These are phyloP conservation scores for Yarrowia osloensis DNA, from an alignment of 805 yeast species.

Conservation along the genomic window DNA sequence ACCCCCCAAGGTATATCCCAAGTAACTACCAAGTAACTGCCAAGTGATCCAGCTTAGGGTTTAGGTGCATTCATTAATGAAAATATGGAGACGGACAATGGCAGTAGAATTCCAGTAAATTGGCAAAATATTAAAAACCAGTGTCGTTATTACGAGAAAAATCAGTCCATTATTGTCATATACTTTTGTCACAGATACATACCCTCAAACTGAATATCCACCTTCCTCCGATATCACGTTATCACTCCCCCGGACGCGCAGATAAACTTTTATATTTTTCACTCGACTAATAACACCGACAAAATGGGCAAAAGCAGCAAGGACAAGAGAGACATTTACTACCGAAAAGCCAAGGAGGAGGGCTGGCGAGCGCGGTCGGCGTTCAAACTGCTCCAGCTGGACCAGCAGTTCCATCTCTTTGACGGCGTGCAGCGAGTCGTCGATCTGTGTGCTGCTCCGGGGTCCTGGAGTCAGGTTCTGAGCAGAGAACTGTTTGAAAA, in stretches of 20 bases:
- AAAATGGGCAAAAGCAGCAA: slow-evolving; percentile 91
- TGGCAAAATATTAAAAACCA: too few species aligned
- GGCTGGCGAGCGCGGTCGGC: slow-evolving; percentile 99
- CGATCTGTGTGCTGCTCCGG: slow-evolving; percentile 97
- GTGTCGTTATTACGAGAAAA: too few species aligned
- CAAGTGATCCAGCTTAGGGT: too few species aligned
- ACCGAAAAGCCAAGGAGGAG: slow-evolving; percentile 90
- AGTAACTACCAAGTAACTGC: too few species aligned
- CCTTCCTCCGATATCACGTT: background rate
- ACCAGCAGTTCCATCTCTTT: slow-evolving; percentile 85
- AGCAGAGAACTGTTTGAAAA: slow-evolving; percentile 52
- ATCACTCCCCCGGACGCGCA: background rate
- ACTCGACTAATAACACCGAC: background rate
- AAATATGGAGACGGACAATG: too few species aligned
- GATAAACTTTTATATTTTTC: slow-evolving; percentile 7
- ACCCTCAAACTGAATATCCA: too few species aligned
- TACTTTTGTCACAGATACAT: too few species aligned
- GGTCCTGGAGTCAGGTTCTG: slow-evolving; percentile 97
- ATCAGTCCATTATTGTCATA: too few species aligned
- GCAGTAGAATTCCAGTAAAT: too few species aligned
- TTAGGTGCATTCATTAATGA: too few species aligned
- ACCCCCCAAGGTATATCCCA: too few species aligned
- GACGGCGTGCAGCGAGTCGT: slow-evolving; percentile 78
- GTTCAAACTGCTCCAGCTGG: slow-evolving; percentile 84
- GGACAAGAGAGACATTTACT: slow-evolving; percentile 90